Evolutionary conservation across 2,329 filamentous ascomycete genomes (phyloP).

Genomic region (Sarocladium kiliense): DNA sequence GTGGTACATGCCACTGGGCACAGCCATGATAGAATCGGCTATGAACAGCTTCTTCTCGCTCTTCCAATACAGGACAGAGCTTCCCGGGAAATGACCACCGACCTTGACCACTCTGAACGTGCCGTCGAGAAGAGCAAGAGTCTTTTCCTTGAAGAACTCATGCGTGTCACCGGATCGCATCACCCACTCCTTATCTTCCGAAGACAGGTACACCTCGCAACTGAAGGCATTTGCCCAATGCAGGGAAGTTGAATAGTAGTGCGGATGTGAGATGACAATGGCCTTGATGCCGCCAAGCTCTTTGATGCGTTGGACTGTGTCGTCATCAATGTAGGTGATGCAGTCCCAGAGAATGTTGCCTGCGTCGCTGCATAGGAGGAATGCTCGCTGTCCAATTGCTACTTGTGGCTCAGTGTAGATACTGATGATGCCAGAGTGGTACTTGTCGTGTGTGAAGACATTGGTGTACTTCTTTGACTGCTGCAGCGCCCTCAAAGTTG

Average conservation of each 20-base stretch:
- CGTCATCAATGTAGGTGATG: constrained; percentile 61
- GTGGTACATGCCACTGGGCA: constrained; percentile 25
- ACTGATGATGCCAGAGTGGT: constrained; percentile 39
- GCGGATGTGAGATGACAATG: constrained; percentile 75
- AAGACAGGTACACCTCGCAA: constrained; percentile 65
- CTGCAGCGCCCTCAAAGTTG: constrained; percentile 46
- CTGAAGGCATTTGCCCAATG: constrained; percentile 66
- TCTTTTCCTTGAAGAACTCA: constrained; percentile 40
- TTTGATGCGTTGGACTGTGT: constrained; percentile 54
- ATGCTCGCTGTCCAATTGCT: constrained; percentile 70
- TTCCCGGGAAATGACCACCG: constrained; percentile 77
- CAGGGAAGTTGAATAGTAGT: constrained; percentile 74
- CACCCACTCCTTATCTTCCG: constrained; percentile 63
- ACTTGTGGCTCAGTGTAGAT: constrained; percentile 52
- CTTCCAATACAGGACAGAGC: constrained; percentile 59
- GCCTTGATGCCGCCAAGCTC: constrained; percentile 60
- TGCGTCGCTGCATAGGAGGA: constrained; percentile 58
- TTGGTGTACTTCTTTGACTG: constrained; percentile 41
- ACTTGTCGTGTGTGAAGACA: constrained; percentile 40
- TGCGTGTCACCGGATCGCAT: constrained; percentile 34
- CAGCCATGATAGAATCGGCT: constrained; percentile 67
- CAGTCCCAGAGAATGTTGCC: constrained; percentile 82
- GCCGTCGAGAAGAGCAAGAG: constrained; percentile 31
- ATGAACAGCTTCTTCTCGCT: constrained; percentile 52
- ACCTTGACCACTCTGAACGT: constrained; percentile 60